Conservation (phyloP, 352 stramenopile genomes). For the Phytophthora capsici region DNA sequence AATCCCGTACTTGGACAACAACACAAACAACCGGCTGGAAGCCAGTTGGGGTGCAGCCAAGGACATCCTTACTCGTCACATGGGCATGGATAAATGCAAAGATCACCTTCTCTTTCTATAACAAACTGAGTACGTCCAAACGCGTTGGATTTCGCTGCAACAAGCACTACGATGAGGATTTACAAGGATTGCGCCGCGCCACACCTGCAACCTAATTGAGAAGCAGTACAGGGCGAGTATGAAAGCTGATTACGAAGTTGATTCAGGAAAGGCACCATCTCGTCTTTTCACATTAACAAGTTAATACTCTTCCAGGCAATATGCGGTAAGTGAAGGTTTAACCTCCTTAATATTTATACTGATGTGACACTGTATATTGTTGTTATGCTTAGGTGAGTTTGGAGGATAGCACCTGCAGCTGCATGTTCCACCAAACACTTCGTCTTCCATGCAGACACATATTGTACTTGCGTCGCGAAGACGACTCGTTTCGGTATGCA, state of each 20-base stretch:
- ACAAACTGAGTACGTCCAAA: not conserved
- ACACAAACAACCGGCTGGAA: conserved; percentile 14
- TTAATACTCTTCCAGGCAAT: not conserved
- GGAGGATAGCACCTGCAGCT: conserved; percentile 5
- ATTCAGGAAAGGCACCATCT: too few relatives aligned
- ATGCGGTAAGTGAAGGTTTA: too few relatives aligned
- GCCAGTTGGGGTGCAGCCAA: conserved; percentile 13
- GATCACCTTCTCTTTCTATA: conserved; percentile 12
- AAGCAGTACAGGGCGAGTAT: conserved; percentile 2
- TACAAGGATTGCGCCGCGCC: conserved; percentile 2
- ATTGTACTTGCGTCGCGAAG: not conserved
- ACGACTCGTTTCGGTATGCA: not conserved
- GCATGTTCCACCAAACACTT: conserved; percentile 2
- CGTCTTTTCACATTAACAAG: not conserved
- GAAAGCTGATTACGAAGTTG: not conserved
- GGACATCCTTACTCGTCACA: conserved; percentile 2
- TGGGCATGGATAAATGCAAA: conserved; percentile 17
- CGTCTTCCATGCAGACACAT: conserved; percentile 9
- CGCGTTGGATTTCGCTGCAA: conserved; percentile 9
- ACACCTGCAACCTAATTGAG: conserved; percentile 14
- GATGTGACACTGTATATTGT: too few relatives aligned
- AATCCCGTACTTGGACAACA: conserved; percentile 22
- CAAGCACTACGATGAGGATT: conserved; percentile 6
- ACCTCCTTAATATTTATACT: too few relatives aligned
- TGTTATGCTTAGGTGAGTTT: too few relatives aligned